Evolutionary conservation across 306 rosid genomes (phyloP).

Genomic region (Cucumis hystrix): DNA sequence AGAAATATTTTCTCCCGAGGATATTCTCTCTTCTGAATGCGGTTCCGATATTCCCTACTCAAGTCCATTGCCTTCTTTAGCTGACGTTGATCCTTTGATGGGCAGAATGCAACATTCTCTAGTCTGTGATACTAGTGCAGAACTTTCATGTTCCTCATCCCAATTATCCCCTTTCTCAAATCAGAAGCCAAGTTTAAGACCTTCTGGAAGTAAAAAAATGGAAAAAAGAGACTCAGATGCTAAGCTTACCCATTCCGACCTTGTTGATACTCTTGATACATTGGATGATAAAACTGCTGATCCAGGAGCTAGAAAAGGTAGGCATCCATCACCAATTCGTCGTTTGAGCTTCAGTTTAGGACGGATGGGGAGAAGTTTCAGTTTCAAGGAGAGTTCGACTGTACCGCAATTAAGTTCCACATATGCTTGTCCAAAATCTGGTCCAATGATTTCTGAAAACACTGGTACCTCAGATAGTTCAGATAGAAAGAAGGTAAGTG

Average conservation of each 20-base stretch:
- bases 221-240: constrained; percentile 13
- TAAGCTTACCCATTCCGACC: constrained; percentile 15
- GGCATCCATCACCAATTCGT: constrained; percentile 38
- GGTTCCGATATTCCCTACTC: constrained; percentile 40
- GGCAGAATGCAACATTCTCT: constrained; percentile 12
- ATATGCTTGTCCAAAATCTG: constrained; percentile 42
- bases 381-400: constrained; percentile 59
- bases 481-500: constrained; percentile 27
- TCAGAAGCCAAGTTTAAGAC: constrained; percentile 15
- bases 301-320: constrained; percentile 24
- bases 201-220: constrained; percentile 12
- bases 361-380: constrained; percentile 67
- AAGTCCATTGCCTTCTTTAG: constrained; percentile 22
- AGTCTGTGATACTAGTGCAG: constrained; percentile 14
- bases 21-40: constrained; percentile 20
- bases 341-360: constrained; percentile 61
- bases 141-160: constrained; percentile 21
- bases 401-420: constrained; percentile 42
- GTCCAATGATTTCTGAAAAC: constrained; percentile 45
- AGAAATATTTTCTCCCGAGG: constrained; percentile 28
- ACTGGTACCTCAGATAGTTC: constrained; percentile 24
- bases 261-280: constrained; percentile 15
- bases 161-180: constrained; percentile 17
- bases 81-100: constrained; percentile 16
- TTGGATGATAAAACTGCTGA: constrained; percentile 30